These are phyloP conservation scores for Globomyces pollinis-pini DNA, from an alignment of 192 early-diverging fungal species.

Conservation along the genomic window DNA sequence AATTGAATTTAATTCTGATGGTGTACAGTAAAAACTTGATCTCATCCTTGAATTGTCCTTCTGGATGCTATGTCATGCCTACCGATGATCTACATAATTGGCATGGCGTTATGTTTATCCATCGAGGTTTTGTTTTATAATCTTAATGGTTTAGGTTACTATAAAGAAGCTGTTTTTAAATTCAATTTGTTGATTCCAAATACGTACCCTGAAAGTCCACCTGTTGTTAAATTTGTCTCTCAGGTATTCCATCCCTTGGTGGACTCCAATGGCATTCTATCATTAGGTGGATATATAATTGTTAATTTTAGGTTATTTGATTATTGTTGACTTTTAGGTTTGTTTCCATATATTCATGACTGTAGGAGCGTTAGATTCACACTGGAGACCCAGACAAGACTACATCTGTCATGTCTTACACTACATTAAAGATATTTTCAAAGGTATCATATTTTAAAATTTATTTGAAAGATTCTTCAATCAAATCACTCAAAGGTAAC, in stretches of 20 bases:
- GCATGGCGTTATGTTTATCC: slow-evolving; percentile 80
- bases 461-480: neutral
- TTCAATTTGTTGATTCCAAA: slow-evolving; percentile 63
- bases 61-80: slow-evolving; percentile 84
- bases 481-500: too few species aligned
- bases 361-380: slow-evolving; percentile 69
- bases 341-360: too few species aligned
- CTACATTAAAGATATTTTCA: slow-evolving; percentile 81
- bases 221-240: slow-evolving; percentile 56
- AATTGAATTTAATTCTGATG: neutral
- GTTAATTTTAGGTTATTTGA: too few species aligned
- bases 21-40: slow-evolving; percentile 57
- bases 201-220: slow-evolving; percentile 59
- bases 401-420: slow-evolving; percentile 79
- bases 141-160: slow-evolving; percentile 46
- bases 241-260: slow-evolving; percentile 83
- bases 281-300: neutral
- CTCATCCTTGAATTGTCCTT: slow-evolving; percentile 72
- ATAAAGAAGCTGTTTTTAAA: slow-evolving; percentile 81
- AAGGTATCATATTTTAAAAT: slow-evolving; percentile 21
- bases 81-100: slow-evolving; percentile 55
- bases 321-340: too few species aligned
- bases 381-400: slow-evolving; percentile 75
- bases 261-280: slow-evolving; percentile 36
- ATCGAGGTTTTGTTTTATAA: slow-evolving; percentile 42